Evolutionary conservation across 169 alveolate species (phyloP).

Genomic region (Eimeria falciformis): DNA sequence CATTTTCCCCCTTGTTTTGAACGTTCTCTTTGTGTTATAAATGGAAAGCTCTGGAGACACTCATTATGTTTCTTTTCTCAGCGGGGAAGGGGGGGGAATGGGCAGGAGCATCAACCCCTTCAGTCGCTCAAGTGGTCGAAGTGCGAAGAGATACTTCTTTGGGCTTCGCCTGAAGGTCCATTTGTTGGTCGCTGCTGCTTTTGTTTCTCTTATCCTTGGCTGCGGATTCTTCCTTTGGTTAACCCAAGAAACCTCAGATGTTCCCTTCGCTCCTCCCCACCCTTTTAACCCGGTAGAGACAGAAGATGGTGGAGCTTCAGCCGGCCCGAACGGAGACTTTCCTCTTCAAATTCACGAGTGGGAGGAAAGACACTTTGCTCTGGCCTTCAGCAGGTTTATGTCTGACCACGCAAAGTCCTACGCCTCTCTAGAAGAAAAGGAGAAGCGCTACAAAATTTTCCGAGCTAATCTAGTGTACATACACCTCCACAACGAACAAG

Average conservation of each 20-base stretch:
- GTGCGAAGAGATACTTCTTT: background rate
- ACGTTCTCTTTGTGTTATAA: too few relatives aligned
- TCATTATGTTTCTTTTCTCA: conserved; percentile 70
- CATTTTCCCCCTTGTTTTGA: too few relatives aligned
- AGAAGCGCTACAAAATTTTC: conserved; percentile 76
- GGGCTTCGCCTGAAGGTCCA: background rate
- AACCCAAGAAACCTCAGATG: background rate
- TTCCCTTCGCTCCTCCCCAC: background rate
- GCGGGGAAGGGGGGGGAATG: conserved; percentile 42
- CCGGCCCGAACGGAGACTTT: background rate
- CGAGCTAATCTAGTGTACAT: conserved; percentile 76
- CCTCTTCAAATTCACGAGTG: conserved; percentile 43
- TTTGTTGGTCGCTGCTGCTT: background rate
- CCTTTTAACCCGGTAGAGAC: background rate
- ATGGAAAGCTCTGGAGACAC: conserved; percentile 23
- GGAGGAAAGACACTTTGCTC: conserved; percentile 26
- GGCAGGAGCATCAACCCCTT: background rate
- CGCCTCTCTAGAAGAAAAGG: conserved; percentile 69
- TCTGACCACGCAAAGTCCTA: conserved; percentile 73
- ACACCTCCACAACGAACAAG: conserved; percentile 73
- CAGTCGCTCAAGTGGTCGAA: background rate
- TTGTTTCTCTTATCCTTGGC: background rate
- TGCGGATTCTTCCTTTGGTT: background rate
- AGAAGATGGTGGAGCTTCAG: background rate
- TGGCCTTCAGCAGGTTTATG: conserved; percentile 70